Conservation (phyloP, 176 grass and related monocot species). For the Oryza meyeriana region DNA sequence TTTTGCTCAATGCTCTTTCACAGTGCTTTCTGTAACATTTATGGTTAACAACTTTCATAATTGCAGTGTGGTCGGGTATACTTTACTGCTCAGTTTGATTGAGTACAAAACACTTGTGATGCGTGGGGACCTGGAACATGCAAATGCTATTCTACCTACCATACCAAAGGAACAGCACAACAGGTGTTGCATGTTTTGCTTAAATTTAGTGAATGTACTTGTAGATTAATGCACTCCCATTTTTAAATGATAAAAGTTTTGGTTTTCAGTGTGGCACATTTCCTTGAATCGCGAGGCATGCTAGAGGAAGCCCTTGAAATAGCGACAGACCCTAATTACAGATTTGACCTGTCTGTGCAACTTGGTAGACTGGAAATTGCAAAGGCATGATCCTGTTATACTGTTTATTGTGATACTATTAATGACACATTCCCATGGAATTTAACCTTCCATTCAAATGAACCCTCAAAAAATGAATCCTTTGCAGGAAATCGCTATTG, state of each 20-base stretch:
- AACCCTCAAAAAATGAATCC: background rate
- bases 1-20: background rate
- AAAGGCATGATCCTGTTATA: constrained; percentile 51
- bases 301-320: constrained; percentile 73
- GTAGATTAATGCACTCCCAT: background rate
- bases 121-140: constrained; percentile 69
- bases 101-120: constrained; percentile 94
- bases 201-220: constrained; percentile 6
- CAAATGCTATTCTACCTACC: constrained; percentile 58
- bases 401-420: background rate
- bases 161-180: constrained; percentile 64
- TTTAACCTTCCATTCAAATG: constrained; percentile 1
- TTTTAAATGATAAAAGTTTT: constrained; percentile 16
- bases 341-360: constrained; percentile 87
- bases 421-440: constrained; percentile 4
- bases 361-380: constrained; percentile 76
- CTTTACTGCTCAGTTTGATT: constrained; percentile 78
- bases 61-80: constrained; percentile 84
- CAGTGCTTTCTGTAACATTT: constrained; percentile 8
- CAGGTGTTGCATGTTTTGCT: constrained; percentile 36
- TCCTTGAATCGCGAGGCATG: constrained; percentile 79
- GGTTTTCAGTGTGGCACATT: constrained; percentile 63
- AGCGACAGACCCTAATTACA: constrained; percentile 70
- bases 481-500: constrained; percentile 65
- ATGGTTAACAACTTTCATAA: constrained; percentile 12